Evolutionary conservation across 2,329 filamentous ascomycete species (phyloP).

Genomic region (Chaetomiaceae sp.): DNA sequence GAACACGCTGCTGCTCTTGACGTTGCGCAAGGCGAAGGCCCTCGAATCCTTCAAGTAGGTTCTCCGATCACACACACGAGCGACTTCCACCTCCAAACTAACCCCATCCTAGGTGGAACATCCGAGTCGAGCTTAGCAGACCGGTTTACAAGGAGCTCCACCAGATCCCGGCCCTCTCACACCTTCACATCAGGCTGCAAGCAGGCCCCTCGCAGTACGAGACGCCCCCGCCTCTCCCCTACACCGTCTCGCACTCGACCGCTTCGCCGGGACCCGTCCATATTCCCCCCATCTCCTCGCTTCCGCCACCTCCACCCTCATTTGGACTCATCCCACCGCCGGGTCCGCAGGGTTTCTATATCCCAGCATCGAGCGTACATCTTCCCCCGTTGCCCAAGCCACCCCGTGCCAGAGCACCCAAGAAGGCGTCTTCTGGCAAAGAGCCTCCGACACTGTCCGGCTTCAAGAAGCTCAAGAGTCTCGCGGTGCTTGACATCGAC

Average conservation of each 20-base stretch:
- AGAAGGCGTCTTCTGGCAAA: slow-evolving; percentile 30
- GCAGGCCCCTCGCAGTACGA: slow-evolving; percentile 52
- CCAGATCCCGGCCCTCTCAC: slow-evolving; percentile 46
- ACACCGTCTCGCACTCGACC: slow-evolving; percentile 19
- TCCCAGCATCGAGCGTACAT: slow-evolving; percentile 28
- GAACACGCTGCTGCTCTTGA: slow-evolving; percentile 55
- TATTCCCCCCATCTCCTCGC: slow-evolving; percentile 22
- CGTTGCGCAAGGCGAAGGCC: slow-evolving; percentile 49
- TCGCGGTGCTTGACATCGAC: slow-evolving; percentile 59
- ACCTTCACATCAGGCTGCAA: slow-evolving; percentile 57
- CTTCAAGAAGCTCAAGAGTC: slow-evolving; percentile 50
- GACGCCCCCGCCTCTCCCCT: slow-evolving; percentile 45
- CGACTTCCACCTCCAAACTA: background rate
- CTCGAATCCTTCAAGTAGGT: slow-evolving; percentile 55
- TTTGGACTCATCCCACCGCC: slow-evolving; percentile 19
- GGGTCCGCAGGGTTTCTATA: slow-evolving; percentile 25
- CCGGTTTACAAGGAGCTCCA: slow-evolving; percentile 55
- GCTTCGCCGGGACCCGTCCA: slow-evolving; percentile 17
- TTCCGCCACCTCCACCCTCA: slow-evolving; percentile 19
- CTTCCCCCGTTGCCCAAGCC: slow-evolving; percentile 36
- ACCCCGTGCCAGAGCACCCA: slow-evolving; percentile 33
- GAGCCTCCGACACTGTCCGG: slow-evolving; percentile 52
- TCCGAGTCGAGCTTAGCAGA: slow-evolving; percentile 57
- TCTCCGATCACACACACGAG: background rate
- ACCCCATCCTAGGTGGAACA: slow-evolving; percentile 51